phyloP scores from a whole-genome alignment of 257 asterid species.

The Knoxia roxburghii region DNA sequence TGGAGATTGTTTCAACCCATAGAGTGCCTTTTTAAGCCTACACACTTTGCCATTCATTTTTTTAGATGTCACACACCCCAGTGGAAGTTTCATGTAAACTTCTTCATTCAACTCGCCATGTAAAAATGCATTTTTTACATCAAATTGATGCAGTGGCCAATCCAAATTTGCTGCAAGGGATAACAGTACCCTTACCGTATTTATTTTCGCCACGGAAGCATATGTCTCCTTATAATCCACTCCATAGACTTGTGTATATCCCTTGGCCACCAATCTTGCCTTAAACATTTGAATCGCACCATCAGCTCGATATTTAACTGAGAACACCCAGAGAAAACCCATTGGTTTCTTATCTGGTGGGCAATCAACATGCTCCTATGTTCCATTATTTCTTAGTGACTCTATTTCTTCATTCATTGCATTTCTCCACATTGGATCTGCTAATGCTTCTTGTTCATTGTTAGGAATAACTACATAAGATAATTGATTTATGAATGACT shows the following conservation, averaged over 20 bases:
- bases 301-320: background rate
- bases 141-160: too few species aligned
- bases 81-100: background rate
- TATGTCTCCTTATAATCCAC: background rate
- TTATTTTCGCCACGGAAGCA: background rate
- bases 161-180: background rate
- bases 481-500: background rate
- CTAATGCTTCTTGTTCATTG: background rate
- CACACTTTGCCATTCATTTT: background rate
- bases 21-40: too few species aligned
- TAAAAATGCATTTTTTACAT: too few species aligned
- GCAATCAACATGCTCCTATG: background rate
- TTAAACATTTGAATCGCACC: background rate
- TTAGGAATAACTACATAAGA: background rate
- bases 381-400: background rate
- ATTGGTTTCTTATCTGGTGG: background rate
- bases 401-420: background rate
- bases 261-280: background rate
- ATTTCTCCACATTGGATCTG: background rate
- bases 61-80: background rate
- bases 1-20: too few species aligned
- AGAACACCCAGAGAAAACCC: background rate
- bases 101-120: too few species aligned
- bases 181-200: background rate
- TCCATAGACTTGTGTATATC: background rate